Conservation (phyloP, 176 grass and related monocot species). For the Miscanthus lutarioriparius region DNA sequence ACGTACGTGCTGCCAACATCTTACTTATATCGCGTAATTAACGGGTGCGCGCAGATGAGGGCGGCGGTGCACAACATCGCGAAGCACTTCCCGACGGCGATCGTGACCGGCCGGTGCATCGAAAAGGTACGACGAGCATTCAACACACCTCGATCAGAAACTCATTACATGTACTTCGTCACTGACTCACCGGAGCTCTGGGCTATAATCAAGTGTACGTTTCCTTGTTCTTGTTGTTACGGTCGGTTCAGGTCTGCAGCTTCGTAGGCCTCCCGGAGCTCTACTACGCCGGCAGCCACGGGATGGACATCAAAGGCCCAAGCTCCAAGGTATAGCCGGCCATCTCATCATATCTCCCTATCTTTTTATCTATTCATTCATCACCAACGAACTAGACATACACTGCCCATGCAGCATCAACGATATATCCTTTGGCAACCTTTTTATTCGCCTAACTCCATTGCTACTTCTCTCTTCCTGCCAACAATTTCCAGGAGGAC, state of each 20-base stretch:
- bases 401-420: neutral
- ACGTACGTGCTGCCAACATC: neutral
- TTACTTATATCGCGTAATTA: too few species aligned
- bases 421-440: neutral
- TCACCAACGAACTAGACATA: neutral
- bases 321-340: constrained; percentile 45
- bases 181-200: too few species aligned
- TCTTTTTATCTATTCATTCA: neutral
- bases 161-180: neutral
- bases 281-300: constrained; percentile 96
- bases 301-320: constrained; percentile 97
- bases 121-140: constrained; percentile 59
- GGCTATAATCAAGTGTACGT: neutral
- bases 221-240: neutral
- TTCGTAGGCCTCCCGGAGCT: constrained; percentile 81
- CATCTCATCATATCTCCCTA: neutral
- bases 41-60: constrained; percentile 57
- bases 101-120: constrained; percentile 81
- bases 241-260: constrained; percentile 42
- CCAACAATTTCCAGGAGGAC: constrained; percentile 20
- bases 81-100: constrained; percentile 69
- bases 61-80: constrained; percentile 65
- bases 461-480: neutral
- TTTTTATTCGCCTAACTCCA: constrained; percentile 18
- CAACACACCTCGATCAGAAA: neutral